These are phyloP conservation scores for Coemansia sp. DNA, from an alignment of 192 early-diverging fungal species.

Conservation along the genomic window DNA sequence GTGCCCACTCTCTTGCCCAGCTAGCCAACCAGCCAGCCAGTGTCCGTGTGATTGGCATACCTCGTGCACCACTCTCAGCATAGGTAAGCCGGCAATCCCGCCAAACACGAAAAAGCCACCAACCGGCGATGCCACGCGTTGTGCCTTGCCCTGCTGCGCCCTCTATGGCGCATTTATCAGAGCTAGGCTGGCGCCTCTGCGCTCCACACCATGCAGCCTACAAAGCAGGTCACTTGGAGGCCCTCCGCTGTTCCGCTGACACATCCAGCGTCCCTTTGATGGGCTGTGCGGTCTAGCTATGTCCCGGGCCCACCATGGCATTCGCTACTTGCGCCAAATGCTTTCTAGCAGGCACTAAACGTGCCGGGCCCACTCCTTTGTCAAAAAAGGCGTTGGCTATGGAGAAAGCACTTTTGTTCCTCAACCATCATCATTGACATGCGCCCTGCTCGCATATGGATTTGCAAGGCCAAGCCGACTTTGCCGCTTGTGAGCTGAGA, in stretches of 20 bases:
- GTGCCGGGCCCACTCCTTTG: neutral
- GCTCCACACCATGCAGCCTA: slow-evolving; percentile 1
- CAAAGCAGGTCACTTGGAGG: slow-evolving; percentile 1
- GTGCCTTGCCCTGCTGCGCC: slow-evolving; percentile 6
- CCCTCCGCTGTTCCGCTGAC: neutral
- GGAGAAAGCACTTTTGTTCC: neutral
- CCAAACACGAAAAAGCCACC: slow-evolving; percentile 43
- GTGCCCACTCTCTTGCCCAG: neutral
- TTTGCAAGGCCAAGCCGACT: slow-evolving; percentile 14
- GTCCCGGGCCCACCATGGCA: neutral
- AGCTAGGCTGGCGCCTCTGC: neutral
- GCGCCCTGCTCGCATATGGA: slow-evolving; percentile 17
- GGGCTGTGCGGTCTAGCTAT: neutral
- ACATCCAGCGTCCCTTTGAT: neutral
- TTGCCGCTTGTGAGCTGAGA: slow-evolving; percentile 13
- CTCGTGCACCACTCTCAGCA: slow-evolving; percentile 2
- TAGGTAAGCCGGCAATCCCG: slow-evolving; percentile 13
- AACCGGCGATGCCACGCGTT: slow-evolving; percentile 18
- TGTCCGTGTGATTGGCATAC: neutral
- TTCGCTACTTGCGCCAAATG: neutral
- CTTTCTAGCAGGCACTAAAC: neutral
- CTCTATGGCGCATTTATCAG: neutral
- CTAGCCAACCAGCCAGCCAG: neutral
- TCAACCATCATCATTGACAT: slow-evolving; percentile 1
- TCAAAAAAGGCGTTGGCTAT: neutral